Conservation (phyloP, 139 green algal species). For the Chlorella sp. region DNA sequence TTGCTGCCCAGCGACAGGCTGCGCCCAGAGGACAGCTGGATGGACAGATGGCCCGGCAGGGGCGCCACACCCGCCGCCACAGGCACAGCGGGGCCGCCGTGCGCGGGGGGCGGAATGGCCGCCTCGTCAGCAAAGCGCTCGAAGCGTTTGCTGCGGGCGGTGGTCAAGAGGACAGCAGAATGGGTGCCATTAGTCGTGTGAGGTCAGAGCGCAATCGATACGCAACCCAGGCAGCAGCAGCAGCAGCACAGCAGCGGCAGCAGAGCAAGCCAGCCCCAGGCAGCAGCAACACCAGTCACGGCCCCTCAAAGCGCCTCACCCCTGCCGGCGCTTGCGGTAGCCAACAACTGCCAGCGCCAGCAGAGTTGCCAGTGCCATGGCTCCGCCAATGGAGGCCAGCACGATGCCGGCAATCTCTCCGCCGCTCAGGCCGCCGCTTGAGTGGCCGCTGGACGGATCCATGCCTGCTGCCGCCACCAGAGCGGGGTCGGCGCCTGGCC, state of each 20-base stretch:
- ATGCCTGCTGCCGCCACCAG: background rate
- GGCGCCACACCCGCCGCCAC: background rate
- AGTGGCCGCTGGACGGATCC: background rate
- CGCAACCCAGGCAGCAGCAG: background rate
- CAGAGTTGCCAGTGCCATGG: background rate
- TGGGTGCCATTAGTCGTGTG: background rate
- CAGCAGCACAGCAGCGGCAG: background rate
- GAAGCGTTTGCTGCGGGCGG: slow-evolving; percentile 23
- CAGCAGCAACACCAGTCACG: background rate
- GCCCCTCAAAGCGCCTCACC: background rate
- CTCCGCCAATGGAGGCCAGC: slow-evolving; percentile 13
- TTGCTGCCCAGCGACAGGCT: background rate
- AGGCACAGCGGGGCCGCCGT: background rate
- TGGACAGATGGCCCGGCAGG: slow-evolving; percentile 2
- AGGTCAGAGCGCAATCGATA: background rate
- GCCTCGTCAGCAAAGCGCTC: slow-evolving; percentile 23
- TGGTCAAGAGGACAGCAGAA: background rate
- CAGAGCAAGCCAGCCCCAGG: background rate
- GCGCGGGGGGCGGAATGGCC: background rate
- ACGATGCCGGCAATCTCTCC: slow-evolving; percentile 40
- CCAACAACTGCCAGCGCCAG: background rate
- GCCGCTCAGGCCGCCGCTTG: slow-evolving; percentile 2
- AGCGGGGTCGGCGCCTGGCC: background rate
- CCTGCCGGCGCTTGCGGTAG: background rate
- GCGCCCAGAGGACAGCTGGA: slow-evolving; percentile 27